Percentiles rank a stretch among this genome's conserved stretches.
Conservation (phyloP, 129 eudicot genomes). For the Lonicera japonica region DNA sequence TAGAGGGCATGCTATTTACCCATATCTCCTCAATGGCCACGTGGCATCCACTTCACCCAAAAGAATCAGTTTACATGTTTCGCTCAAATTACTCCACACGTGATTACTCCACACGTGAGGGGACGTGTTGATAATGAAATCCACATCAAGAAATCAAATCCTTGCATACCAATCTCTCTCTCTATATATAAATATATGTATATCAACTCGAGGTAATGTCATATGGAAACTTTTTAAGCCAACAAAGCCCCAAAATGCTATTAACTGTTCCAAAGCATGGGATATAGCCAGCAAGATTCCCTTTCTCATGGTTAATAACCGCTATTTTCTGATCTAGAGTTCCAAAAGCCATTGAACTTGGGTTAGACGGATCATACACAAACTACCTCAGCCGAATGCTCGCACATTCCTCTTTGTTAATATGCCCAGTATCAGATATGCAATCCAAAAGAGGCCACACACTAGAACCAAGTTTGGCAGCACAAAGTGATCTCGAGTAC, state of each 20-base stretch:
- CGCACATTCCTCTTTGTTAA: constrained; percentile 24
- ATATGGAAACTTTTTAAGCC: constrained; percentile 70
- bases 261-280: constrained; percentile 37
- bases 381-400: constrained; percentile 75
- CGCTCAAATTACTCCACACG: no score
- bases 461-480: constrained; percentile 66
- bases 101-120: no score
- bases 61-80: no score
- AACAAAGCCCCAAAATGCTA: constrained; percentile 77
- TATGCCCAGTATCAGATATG: constrained; percentile 35
- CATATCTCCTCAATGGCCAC: no score
- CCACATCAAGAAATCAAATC: no score
- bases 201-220: constrained; percentile 4
- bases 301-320: constrained; percentile 65
- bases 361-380: constrained; percentile 69
- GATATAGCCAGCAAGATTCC: constrained; percentile 39
- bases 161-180: no score
- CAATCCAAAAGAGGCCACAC: constrained; percentile 50
- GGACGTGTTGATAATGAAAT: no score
- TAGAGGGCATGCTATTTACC: no score
- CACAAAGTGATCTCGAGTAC: constrained; percentile 62
- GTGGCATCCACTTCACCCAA: no score
- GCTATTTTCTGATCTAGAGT: constrained; percentile 77
- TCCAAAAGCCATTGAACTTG: constrained; percentile 75
- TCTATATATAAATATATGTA: no score